Evolutionary conservation across 208 protist genomes (phyloP), one percentile per base, ranked within the genome.

Genomic region (Crithidia brevicula): DNA sequence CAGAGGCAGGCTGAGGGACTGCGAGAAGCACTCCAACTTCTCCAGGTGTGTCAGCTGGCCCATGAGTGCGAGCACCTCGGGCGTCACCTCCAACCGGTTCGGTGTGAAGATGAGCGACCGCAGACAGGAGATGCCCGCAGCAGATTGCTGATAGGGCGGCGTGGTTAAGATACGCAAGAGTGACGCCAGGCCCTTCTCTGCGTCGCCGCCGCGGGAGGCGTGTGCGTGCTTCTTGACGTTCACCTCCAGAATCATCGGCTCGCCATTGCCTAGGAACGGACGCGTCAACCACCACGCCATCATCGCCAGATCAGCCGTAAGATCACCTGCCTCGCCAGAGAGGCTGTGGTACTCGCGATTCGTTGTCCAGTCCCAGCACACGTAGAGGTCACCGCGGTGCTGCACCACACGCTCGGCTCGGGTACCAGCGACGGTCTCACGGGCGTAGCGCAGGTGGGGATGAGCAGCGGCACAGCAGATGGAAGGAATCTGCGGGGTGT

Each of bases 211-310:
- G 23, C 9, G 27, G 22, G 8, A n/a, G 36, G 25, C 30, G 10
- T 31, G 36, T 2, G 49, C 11, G 56, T 51, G 51, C 18, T 38
- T 34, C 57, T 65, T 72, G 31, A 72, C 57, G 28, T 72, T 54
- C 43, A 72, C 67, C 67, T 72, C 67, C 46, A 72, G 49, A 13
- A 28, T 57, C 54, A 63, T 71, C 23, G 65, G 53, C 18, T 63
- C 43, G 22, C 53, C 65, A 28, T 31, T 33, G n/a, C 25, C 20
- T 4, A 30, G 25, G 18, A 40, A 57, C 6, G 46, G 22, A 20
- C 58, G 56, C 16, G 54, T 49, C 28, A 73, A 34, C 58, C 67
- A 73, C 67, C 67, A 73, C 30, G 34, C 47, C 45, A 54, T 56
- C 34, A 47, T 50, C 50, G 13, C 7, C 57, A 73, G 30, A 31